Evolutionary conservation across 306 rosid species (phyloP).

Genomic region (Prunus salicina): DNA sequence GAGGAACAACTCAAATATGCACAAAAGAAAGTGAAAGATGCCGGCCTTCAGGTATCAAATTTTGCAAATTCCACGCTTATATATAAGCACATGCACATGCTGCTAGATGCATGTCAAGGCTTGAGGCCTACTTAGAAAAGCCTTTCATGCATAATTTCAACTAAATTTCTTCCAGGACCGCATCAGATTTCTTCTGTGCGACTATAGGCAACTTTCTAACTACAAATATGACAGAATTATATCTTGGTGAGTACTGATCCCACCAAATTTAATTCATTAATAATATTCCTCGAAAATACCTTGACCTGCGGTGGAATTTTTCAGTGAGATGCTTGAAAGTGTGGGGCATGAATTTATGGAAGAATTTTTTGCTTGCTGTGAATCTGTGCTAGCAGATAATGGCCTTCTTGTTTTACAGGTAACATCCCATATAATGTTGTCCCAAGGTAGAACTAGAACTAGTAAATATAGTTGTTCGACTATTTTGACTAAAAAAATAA

Average conservation of each 20-base stretch:
- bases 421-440: not conserved
- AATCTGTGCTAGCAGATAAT: conserved; percentile 60
- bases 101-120: not conserved
- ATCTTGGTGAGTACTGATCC: conserved; percentile 61
- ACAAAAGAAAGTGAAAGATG: conserved; percentile 57
- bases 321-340: conserved; percentile 83
- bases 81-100: not conserved
- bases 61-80: not conserved
- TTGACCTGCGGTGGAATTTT: conserved; percentile 11
- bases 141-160: not conserved
- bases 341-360: conserved; percentile 90
- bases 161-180: conserved; percentile 44
- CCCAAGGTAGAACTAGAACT: no score
- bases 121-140: no score
- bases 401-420: conserved; percentile 84
- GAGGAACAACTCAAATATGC: conserved; percentile 78
- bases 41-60: conserved; percentile 67
- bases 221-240: conserved; percentile 69
- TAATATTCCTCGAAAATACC: not conserved
- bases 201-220: conserved; percentile 68
- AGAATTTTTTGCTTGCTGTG: conserved; percentile 74
- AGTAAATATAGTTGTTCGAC: not conserved
- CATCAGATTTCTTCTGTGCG: conserved; percentile 69
- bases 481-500: not conserved
- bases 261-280: not conserved